Evolutionary conservation across 2,329 filamentous ascomycete species (phyloP).

Genomic region (Fusarium tanahbumbuense): DNA sequence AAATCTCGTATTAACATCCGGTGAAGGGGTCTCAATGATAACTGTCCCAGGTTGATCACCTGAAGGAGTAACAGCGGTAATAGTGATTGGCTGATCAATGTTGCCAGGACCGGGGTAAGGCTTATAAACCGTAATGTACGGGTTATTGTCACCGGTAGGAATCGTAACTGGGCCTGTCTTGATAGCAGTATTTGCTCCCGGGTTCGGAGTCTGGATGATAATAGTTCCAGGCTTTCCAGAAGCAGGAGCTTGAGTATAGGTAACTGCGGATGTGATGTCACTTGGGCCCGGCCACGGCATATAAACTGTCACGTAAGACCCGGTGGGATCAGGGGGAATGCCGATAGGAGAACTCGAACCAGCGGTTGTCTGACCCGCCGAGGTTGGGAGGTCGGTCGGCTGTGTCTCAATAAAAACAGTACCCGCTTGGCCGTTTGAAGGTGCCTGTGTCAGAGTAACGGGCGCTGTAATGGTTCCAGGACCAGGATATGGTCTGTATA

Average conservation of each 20-base stretch:
- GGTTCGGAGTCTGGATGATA: conserved; percentile 32
- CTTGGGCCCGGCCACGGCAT: conserved; percentile 28
- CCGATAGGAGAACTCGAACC: conserved; percentile 4
- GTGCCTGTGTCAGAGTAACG: conserved; percentile 30
- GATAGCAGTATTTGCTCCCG: conserved; percentile 18
- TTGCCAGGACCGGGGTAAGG: conserved; percentile 35
- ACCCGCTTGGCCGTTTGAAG: conserved; percentile 29
- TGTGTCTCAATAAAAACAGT: conserved; percentile 36
- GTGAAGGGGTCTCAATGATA: conserved; percentile 32
- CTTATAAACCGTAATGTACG: conserved; percentile 32
- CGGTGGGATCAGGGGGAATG: conserved; percentile 23
- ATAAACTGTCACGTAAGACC: conserved; percentile 30
- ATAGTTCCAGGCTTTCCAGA: conserved; percentile 27
- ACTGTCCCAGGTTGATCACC: conserved; percentile 31
- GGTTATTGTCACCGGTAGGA: conserved; percentile 15
- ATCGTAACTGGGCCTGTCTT: conserved; percentile 23
- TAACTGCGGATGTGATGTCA: conserved; percentile 18
- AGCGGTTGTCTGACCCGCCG: not conserved
- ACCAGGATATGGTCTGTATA: conserved; percentile 33
- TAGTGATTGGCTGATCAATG: conserved; percentile 29
- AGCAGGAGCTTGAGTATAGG: conserved; percentile 23
- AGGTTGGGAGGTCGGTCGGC: not conserved
- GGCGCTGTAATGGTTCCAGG: conserved; percentile 29
- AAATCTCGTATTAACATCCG: conserved; percentile 24
- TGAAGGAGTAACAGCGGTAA: conserved; percentile 22